Percentiles rank a stretch among this genome's conserved stretches.
These are phyloP conservation scores for Sechiopsis laciniata DNA, from an alignment of 306 rosid genomes.

Conservation along the genomic window DNA sequence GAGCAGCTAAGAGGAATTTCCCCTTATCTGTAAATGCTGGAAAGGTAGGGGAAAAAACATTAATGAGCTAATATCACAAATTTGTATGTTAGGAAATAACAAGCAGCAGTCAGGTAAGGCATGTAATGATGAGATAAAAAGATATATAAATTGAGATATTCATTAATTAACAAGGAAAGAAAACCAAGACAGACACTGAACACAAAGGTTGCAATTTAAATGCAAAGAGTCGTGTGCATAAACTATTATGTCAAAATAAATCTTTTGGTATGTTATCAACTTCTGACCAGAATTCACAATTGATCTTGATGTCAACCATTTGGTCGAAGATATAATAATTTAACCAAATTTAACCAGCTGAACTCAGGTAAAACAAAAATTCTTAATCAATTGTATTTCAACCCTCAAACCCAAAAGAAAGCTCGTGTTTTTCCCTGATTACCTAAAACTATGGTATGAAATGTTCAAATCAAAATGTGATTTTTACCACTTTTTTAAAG, in stretches of 20 bases:
- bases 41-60: neutral
- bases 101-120: neutral
- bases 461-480: slow-evolving; percentile 7
- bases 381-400: slow-evolving; percentile 2
- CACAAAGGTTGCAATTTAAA: neutral
- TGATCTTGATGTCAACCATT: neutral
- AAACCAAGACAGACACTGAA: neutral
- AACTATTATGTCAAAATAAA: neutral
- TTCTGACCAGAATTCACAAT: neutral
- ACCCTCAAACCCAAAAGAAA: neutral
- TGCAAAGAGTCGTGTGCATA: neutral
- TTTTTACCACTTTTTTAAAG: neutral
- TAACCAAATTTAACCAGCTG: neutral
- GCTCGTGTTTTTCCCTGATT: neutral
- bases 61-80: neutral
- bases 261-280: neutral
- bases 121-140: neutral
- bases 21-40: slow-evolving; percentile 92
- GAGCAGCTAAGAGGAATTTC: slow-evolving; percentile 87
- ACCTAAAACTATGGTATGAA: neutral
- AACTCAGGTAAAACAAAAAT: neutral
- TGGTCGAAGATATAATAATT: neutral
- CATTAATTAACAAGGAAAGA: no score
- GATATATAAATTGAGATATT: no score
- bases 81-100: neutral